phyloP scores from a whole-genome alignment of 2,329 filamentous ascomycete genomes.

The Teratosphaeria gauchensis region DNA sequence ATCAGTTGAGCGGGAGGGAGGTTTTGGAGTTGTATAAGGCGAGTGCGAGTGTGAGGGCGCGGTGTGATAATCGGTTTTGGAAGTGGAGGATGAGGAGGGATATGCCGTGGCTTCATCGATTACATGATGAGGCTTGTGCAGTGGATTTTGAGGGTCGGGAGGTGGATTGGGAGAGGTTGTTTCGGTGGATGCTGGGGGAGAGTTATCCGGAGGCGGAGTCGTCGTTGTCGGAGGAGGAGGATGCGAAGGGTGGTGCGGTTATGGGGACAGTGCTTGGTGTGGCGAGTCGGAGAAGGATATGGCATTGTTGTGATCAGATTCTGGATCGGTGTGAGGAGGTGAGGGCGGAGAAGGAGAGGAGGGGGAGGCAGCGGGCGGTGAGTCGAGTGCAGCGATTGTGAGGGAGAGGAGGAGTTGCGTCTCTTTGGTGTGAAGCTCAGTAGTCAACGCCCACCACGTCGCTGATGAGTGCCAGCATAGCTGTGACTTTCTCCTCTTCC shows the following conservation, averaged over 20 bases:
- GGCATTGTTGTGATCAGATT: neutral
- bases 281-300: neutral
- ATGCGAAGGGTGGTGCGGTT: neutral
- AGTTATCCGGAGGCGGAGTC: neutral
- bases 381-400: too few relatives aligned
- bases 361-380: neutral
- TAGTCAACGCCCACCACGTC: neutral
- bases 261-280: neutral
- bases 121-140: neutral
- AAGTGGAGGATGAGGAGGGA: neutral
- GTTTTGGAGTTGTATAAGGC: neutral
- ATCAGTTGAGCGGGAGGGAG: neutral
- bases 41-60: neutral
- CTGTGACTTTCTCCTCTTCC: constrained; percentile 43
- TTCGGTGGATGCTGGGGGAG: neutral
- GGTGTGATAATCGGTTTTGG: neutral
- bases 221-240: neutral
- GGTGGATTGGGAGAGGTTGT: neutral
- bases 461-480: neutral
- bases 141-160: neutral
- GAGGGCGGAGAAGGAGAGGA: neutral
- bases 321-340: neutral
- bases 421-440: neutral
- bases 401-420: too few relatives aligned
- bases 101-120: neutral